phyloP scores from a whole-genome alignment of 768 basidiomycete genomes.

The Boletus vinaceobasis region DNA sequence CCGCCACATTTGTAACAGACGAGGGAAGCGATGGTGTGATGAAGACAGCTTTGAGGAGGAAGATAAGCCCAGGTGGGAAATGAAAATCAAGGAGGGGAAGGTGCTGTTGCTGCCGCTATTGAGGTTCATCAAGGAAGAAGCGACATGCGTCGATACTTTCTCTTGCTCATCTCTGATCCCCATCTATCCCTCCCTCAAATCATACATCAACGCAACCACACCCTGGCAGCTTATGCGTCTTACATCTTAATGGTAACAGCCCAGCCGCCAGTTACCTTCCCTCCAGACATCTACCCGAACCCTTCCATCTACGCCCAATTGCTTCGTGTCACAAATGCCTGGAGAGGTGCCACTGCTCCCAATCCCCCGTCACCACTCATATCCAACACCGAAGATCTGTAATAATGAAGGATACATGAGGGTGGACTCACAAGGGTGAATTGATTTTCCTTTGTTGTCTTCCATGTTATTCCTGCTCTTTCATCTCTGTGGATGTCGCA shows the following conservation, averaged over 20 bases:
- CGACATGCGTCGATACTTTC: conserved; percentile 37
- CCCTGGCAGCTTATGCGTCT: conserved; percentile 17
- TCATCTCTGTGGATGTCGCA: conserved; percentile 7
- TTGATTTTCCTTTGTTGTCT: conserved; percentile 2
- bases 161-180: conserved; percentile 18
- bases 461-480: not conserved
- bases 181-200: conserved; percentile 12
- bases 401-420: conserved; percentile 16
- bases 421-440: conserved; percentile 30
- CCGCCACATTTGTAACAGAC: too few species aligned
- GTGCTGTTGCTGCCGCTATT: conserved; percentile 34
- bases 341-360: conserved; percentile 65
- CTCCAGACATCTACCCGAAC: conserved; percentile 27
- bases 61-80: conserved; percentile 39
- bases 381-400: conserved; percentile 23
- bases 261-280: conserved; percentile 36
- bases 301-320: conserved; percentile 46
- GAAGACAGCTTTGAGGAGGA: conserved; percentile 29
- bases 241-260: conserved; percentile 8
- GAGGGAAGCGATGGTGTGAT: conserved; percentile 15
- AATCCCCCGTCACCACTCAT: conserved; percentile 24
- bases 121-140: conserved; percentile 37
- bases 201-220: conserved; percentile 12
- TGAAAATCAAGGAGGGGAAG: conserved; percentile 36
- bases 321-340: conserved; percentile 57